These are phyloP conservation scores for Chaetomium olivaceum DNA, from an alignment of 2,329 filamentous ascomycete species.

Conservation along the genomic window DNA sequence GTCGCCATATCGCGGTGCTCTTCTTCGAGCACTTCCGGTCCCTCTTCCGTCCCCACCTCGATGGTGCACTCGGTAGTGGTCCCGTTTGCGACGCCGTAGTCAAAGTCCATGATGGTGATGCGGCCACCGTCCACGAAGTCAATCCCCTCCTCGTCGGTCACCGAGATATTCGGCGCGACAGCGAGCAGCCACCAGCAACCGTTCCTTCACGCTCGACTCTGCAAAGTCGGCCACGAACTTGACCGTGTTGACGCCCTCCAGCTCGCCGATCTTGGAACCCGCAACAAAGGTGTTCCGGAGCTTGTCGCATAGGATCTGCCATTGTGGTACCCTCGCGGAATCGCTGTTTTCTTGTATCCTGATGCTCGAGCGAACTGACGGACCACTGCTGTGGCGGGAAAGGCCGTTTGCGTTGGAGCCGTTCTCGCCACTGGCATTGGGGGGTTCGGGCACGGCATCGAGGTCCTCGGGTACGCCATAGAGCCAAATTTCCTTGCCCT, in stretches of 20 bases:
- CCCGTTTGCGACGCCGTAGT: conserved; percentile 61
- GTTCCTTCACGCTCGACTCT: conserved; percentile 51
- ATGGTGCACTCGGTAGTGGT: conserved; percentile 61
- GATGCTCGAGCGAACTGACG: conserved; percentile 44
- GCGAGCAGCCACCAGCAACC: conserved; percentile 69
- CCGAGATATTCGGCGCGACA: conserved; percentile 57
- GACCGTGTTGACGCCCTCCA: conserved; percentile 66
- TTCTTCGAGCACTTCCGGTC: conserved; percentile 70
- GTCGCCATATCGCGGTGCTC: conserved; percentile 72
- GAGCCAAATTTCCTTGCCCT: conserved; percentile 72
- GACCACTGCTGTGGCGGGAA: conserved; percentile 38
- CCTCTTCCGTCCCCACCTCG: conserved; percentile 68
- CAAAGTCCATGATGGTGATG: conserved; percentile 72
- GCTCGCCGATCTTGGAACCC: conserved; percentile 64
- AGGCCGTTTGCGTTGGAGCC: conserved; percentile 33
- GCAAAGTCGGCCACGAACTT: conserved; percentile 68
- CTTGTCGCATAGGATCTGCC: conserved; percentile 69
- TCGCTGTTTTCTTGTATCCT: conserved; percentile 42
- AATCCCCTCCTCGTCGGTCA: conserved; percentile 69
- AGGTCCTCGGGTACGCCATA: conserved; percentile 76
- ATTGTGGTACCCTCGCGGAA: conserved; percentile 56
- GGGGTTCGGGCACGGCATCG: conserved; percentile 57
- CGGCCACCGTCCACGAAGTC: conserved; percentile 78
- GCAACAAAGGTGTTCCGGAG: conserved; percentile 69
- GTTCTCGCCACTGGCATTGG: conserved; percentile 36